Base-by-base conservation (phyloP, 371 early-diverging fungal genomes). In the Apophysomyces ossiformis region DNA sequence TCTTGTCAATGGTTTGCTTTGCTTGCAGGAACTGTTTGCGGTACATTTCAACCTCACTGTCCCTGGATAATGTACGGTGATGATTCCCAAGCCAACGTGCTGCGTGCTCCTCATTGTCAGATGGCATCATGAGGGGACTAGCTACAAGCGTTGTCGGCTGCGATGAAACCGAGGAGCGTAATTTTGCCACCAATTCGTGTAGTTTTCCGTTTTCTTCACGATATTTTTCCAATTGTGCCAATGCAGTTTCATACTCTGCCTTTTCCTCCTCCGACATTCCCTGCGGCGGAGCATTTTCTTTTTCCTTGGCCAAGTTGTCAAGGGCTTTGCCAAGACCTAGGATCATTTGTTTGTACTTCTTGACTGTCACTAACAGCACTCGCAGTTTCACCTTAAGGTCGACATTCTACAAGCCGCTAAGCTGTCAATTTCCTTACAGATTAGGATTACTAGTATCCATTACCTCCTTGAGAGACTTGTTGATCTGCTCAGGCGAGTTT, bases 381-480 rank as follows among this genome's bases (percentile, higher is more conserved):
- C 85, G 85, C 41, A 85, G 67, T 36, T 79, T 76, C 37, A 83
- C 77, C 65, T 87, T 86, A 16, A 87, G 66, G 7, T 85, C 80
- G 12, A 86, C 68, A 62, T 88, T 90, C 86, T 88, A 68, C 15
- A 26, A 1, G 26, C 2, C 26, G 26, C 26, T 26, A 26, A 26
- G 26, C 26, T 26, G 26, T 26, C 26, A 61, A 16, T 6, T 4
- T 45, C 11, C 11, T 8, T 38, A 5, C 11, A 6, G 21, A 21
- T 39, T 26, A 35, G 7, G 12, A 37, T 16, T 37, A 58, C 37
- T 57, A 15, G 26, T 2, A 37, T 32, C 5, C 7, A 15, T 63
- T 80, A 89, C 88, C 81, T 89, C 88, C 61, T 85, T 77, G 9
- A 86, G 58, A 1, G 82, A 76, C 45, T 82, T 76, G 8, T 86